A percentile compares a stretch with the other conserved stretches of the same genome.
These are phyloP conservation scores for Phytophthora citrophthora DNA, from an alignment of 352 stramenopile species.

Conservation along the genomic window DNA sequence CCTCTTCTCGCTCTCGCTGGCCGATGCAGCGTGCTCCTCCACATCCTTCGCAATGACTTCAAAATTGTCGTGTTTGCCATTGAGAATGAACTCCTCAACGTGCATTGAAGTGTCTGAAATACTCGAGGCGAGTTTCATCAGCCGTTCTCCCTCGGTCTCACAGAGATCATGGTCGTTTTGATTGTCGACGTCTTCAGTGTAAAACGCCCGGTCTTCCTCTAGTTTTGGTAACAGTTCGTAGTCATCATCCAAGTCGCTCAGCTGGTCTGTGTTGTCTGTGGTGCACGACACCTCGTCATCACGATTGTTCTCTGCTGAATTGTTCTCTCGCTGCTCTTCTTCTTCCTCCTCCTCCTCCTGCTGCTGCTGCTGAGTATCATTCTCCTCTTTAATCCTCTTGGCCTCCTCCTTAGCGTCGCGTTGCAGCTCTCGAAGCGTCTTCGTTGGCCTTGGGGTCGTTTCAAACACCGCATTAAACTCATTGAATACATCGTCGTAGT, in stretches of 20 bases:
- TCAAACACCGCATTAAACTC: slow-evolving; percentile 45
- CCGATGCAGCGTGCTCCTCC: slow-evolving; percentile 33
- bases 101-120: slow-evolving; percentile 45
- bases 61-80: slow-evolving; percentile 58
- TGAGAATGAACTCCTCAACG: slow-evolving; percentile 65
- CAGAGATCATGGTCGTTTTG: slow-evolving; percentile 19
- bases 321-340: slow-evolving; percentile 14
- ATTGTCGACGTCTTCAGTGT: slow-evolving; percentile 37
- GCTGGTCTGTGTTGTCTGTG: slow-evolving; percentile 43
- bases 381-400: background rate
- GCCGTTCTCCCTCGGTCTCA: slow-evolving; percentile 30
- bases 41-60: slow-evolving; percentile 61
- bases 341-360: background rate
- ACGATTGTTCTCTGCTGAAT: slow-evolving; percentile 11
- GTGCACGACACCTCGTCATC: slow-evolving; percentile 39
- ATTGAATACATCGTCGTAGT: slow-evolving; percentile 39
- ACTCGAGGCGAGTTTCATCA: slow-evolving; percentile 43
- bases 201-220: slow-evolving; percentile 41
- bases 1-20: slow-evolving; percentile 45
- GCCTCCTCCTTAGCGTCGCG: slow-evolving; percentile 17
- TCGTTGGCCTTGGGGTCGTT: slow-evolving; percentile 9
- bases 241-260: slow-evolving; percentile 48
- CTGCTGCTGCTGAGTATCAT: background rate
- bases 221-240: slow-evolving; percentile 42
- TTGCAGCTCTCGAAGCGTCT: slow-evolving; percentile 30